Evolutionary conservation across 352 stramenopile species (phyloP).

Genomic region (Bremia lactucae): DNA sequence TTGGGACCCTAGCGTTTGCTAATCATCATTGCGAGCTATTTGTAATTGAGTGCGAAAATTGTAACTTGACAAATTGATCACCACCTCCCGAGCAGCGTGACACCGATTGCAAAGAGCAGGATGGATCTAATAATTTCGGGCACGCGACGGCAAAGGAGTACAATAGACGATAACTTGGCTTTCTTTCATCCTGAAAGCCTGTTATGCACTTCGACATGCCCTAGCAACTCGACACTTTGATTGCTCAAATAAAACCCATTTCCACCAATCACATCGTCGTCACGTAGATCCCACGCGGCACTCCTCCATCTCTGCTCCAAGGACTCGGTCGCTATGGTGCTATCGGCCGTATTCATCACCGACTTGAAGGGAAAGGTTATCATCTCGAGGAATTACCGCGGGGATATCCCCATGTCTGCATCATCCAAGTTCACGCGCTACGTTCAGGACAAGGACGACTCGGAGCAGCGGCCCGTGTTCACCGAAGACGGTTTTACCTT

Average conservation of each 20-base stretch:
- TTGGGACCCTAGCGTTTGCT: no score
- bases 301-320: constrained; percentile 6
- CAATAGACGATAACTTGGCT: no score
- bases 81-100: no score
- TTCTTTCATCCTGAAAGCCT: no score
- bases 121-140: no score
- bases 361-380: constrained; percentile 99
- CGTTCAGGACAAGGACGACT: constrained; percentile 91
- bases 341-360: constrained; percentile 98
- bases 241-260: background rate
- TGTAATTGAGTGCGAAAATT: no score
- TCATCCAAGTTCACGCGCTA: constrained; percentile 86
- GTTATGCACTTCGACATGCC: no score
- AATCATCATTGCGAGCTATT: no score
- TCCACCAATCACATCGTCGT: constrained; percentile 1
- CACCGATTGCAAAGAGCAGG: no score
- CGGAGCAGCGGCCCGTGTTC: constrained; percentile 90
- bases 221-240: no score
- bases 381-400: constrained; percentile 98
- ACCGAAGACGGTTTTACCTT: constrained; percentile 90
- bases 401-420: constrained; percentile 94
- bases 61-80: no score
- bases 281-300: constrained; percentile 17
- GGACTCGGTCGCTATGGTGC: constrained; percentile 79
- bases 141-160: no score